phyloP scores from a whole-genome alignment of 495 filamentous ascomycete genomes.

The Neurospora sp. region DNA sequence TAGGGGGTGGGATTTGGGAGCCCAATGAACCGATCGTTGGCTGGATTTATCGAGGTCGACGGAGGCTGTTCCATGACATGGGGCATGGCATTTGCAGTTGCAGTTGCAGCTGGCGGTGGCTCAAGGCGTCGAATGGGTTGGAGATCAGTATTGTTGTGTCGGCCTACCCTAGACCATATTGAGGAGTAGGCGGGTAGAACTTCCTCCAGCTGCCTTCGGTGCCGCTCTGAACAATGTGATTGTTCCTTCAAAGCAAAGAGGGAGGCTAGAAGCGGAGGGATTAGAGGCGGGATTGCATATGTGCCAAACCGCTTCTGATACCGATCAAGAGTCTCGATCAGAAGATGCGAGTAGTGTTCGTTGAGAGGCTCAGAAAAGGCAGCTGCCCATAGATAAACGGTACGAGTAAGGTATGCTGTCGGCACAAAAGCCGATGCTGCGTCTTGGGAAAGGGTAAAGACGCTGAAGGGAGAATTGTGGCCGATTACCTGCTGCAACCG shows the following conservation, averaged over 20 bases:
- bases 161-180: not conserved
- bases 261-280: slow-evolving; percentile 6
- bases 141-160: not conserved
- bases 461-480: slow-evolving; percentile 8
- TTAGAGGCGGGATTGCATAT: slow-evolving; percentile 11
- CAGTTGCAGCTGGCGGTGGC: not conserved
- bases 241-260: slow-evolving; percentile 3
- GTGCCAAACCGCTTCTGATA: slow-evolving; percentile 10
- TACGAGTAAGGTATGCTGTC: slow-evolving; percentile 14
- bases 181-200: slow-evolving; percentile 3
- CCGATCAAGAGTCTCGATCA: slow-evolving; percentile 15
- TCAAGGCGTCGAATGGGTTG: not conserved
- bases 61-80: not conserved
- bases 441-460: not conserved
- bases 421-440: slow-evolving; percentile 10
- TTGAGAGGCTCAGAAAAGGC: slow-evolving; percentile 3
- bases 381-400: slow-evolving; percentile 13
- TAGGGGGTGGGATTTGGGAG: not conserved
- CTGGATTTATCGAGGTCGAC: not conserved
- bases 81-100: not conserved
- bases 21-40: not conserved
- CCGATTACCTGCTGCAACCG: slow-evolving; percentile 8
- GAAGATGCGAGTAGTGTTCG: not conserved
- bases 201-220: not conserved
- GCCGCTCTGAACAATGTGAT: not conserved